Evolutionary conservation across 2,329 filamentous ascomycete species (phyloP).

Genomic region (Hypomyces rosellus): DNA sequence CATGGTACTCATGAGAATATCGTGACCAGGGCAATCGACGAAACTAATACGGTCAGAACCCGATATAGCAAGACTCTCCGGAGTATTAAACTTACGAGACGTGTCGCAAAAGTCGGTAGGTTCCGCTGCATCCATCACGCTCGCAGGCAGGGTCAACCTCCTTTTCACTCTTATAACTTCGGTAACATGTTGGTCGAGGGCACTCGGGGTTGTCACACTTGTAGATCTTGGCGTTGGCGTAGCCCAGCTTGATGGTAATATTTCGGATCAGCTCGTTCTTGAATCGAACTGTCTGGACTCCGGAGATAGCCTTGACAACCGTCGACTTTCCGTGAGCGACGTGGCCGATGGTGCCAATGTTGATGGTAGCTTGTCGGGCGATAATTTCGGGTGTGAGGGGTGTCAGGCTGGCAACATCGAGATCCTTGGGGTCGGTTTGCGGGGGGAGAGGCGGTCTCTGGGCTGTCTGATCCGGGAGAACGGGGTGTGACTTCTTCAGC

Average conservation of each 20-base stretch:
- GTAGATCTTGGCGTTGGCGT: constrained; percentile 99
- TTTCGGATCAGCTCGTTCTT: constrained; percentile 99
- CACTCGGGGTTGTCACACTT: constrained; percentile 91
- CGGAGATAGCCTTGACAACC: constrained; percentile 97
- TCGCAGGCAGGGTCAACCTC: constrained; percentile 96
- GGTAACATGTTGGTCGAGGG: constrained; percentile 90
- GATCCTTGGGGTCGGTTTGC: constrained; percentile 85
- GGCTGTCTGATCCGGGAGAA: constrained; percentile 51
- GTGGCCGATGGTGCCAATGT: constrained; percentile 97
- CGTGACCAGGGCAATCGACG: constrained; percentile 98
- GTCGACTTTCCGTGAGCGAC: constrained; percentile 99
- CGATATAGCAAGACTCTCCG: constrained; percentile 1
- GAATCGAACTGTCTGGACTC: constrained; percentile 97
- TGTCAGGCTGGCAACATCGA: constrained; percentile 73
- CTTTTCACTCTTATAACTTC: constrained; percentile 98
- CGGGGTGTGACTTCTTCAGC: constrained; percentile 65
- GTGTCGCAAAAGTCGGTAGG: constrained; percentile 81
- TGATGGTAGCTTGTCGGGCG: constrained; percentile 94
- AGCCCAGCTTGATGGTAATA: constrained; percentile 99
- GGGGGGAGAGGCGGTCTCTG: constrained; percentile 58
- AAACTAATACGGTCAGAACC: constrained; percentile 52
- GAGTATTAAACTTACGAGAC: constrained; percentile 64
- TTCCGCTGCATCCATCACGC: constrained; percentile 82
- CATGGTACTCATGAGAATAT: constrained; percentile 99
- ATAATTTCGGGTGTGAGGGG: constrained; percentile 96